Evolutionary conservation across 306 rosid genomes (phyloP).

Genomic region (Acacia crassicarpa): DNA sequence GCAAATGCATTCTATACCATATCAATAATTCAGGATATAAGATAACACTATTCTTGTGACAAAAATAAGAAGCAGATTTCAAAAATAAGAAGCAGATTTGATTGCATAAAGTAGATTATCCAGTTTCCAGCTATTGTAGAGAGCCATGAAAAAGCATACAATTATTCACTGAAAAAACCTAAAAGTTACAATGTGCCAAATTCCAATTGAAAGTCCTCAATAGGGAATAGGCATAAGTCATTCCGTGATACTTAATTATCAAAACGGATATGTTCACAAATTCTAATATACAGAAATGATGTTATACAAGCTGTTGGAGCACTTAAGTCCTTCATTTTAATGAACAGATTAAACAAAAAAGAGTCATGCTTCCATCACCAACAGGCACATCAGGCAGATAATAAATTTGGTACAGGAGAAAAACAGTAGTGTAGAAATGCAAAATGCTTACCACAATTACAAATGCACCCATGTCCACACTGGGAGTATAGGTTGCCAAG

Average conservation of each 20-base stretch:
- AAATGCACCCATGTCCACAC: constrained; percentile 99
- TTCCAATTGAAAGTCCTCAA: neutral
- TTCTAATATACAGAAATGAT: neutral
- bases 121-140: neutral
- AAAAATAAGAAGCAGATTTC: neutral
- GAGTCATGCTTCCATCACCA: constrained; percentile 15
- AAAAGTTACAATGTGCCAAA: neutral
- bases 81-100: neutral
- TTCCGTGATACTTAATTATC: neutral
- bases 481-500: constrained; percentile 78
- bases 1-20: constrained; percentile 1
- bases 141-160: neutral
- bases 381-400: neutral
- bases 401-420: constrained; percentile 9
- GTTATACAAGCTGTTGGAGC: neutral
- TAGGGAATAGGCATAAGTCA: neutral
- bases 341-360: neutral
- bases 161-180: neutral
- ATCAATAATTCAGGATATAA: neutral
- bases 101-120: neutral
- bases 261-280: neutral
- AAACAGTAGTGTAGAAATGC: constrained; percentile 25
- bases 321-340: neutral
- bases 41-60: neutral
- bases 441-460: constrained; percentile 84